A percentile compares a stretch with the other conserved stretches of the same genome.
These are phyloP conservation scores for Syzygium aromaticum DNA, from an alignment of 345 rosid species.

Conservation along the genomic window DNA sequence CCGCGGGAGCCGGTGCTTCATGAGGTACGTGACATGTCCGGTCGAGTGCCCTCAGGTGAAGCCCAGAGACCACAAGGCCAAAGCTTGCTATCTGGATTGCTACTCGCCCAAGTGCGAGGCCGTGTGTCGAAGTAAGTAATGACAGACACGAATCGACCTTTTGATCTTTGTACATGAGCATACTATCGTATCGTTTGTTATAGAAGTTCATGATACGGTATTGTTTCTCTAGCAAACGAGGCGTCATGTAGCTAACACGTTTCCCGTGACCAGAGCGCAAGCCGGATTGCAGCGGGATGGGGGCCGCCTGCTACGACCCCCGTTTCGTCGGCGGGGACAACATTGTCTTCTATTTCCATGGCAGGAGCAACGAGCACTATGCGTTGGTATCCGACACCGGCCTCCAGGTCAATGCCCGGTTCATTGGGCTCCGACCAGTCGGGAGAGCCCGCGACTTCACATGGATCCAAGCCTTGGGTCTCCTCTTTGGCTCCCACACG, in stretches of 20 bases:
- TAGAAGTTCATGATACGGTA: too few species aligned
- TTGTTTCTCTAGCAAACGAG: too few species aligned
- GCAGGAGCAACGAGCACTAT: not conserved
- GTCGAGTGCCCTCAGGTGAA: constrained; percentile 7
- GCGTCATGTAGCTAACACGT: not conserved
- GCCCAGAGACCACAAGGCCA: constrained; percentile 1
- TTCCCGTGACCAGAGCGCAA: not conserved
- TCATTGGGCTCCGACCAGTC: constrained; percentile 9
- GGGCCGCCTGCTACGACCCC: constrained; percentile 9
- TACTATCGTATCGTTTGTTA: too few species aligned
- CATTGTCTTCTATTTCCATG: constrained; percentile 12
- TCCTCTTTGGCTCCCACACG: constrained; percentile 3
- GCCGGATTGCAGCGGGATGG: constrained; percentile 3
- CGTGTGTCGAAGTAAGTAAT: constrained; percentile 2
- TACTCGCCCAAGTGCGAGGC: constrained; percentile 7
- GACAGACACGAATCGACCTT: not conserved
- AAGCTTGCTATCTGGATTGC: constrained; percentile 6
- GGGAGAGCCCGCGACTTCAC: constrained; percentile 8
- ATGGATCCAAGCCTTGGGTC: constrained; percentile 12
- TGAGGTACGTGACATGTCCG: constrained; percentile 1
- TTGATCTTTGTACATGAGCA: not conserved
- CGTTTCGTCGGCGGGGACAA: constrained; percentile 12
- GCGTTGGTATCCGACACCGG: constrained; percentile 5
- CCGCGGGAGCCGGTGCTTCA: not conserved
- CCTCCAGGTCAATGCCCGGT: constrained; percentile 13